These are phyloP conservation scores for Jaltomata sinuosa DNA, from an alignment of 257 asterid genomes.

Conservation along the genomic window DNA sequence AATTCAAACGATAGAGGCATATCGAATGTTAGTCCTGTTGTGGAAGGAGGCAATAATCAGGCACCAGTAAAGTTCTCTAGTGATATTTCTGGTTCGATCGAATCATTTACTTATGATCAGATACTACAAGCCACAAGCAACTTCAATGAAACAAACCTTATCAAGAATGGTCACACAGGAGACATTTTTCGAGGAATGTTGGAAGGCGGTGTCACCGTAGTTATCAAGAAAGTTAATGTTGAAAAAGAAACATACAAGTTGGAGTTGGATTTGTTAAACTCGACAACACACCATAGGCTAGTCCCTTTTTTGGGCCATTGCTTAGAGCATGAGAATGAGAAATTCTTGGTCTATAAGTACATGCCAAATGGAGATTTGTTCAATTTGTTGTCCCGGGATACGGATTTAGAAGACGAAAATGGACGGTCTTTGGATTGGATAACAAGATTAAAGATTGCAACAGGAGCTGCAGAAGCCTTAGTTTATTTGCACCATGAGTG, in stretches of 20 bases:
- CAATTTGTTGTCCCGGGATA: conserved; percentile 29
- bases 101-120: conserved; percentile 40
- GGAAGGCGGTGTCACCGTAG: conserved; percentile 34
- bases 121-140: conserved; percentile 41
- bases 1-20: not conserved
- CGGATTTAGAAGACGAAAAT: conserved; percentile 21
- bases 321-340: conserved; percentile 49
- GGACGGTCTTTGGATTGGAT: conserved; percentile 75
- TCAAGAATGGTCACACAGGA: conserved; percentile 69
- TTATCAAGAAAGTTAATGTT: conserved; percentile 46
- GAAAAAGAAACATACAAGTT: conserved; percentile 25
- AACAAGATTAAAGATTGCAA: conserved; percentile 66
- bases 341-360: conserved; percentile 45
- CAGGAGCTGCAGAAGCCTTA: conserved; percentile 67
- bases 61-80: conserved; percentile 6
- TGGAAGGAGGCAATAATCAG: conserved; percentile 1
- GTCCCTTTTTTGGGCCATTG: conserved; percentile 63
- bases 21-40: conserved; percentile 6
- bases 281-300: conserved; percentile 36
- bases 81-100: conserved; percentile 30
- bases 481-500: conserved; percentile 65
- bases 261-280: conserved; percentile 45
- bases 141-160: conserved; percentile 35
- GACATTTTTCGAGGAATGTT: conserved; percentile 44
- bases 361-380: conserved; percentile 63